phyloP scores from a whole-genome alignment of 306 rosid species.

The Senna siamea region DNA sequence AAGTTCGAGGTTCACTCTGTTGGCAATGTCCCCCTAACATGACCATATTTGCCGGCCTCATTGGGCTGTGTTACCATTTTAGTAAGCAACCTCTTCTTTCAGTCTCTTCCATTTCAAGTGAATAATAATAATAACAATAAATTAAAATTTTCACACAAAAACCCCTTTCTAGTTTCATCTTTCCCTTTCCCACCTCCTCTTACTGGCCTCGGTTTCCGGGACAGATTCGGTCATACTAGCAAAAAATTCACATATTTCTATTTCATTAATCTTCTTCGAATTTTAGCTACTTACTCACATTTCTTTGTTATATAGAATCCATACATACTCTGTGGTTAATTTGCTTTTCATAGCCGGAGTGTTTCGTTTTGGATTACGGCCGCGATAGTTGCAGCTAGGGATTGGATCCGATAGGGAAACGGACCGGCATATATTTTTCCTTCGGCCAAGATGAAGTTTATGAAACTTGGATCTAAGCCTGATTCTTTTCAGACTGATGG shows the following conservation, averaged over 20 bases:
- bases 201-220: constrained; percentile 57
- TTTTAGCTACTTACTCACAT: constrained; percentile 23
- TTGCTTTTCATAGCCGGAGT: constrained; percentile 19
- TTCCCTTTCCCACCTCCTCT: constrained; percentile 34
- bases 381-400: constrained; percentile 9
- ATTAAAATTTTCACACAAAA: not conserved
- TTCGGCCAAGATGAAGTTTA: constrained; percentile 77
- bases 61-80: constrained; percentile 64
- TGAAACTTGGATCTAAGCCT: constrained; percentile 94
- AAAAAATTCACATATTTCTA: constrained; percentile 37
- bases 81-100: constrained; percentile 71
- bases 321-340: not conserved
- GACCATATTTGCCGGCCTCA: constrained; percentile 53
- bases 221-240: constrained; percentile 70
- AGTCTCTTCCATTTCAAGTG: constrained; percentile 60
- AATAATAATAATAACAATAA: not conserved
- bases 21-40: constrained; percentile 70
- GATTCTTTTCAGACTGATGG: constrained; percentile 86
- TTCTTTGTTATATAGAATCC: not conserved
- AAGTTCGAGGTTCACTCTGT: constrained; percentile 48
- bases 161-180: too few relatives aligned
- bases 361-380: not conserved
- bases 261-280: constrained; percentile 33
- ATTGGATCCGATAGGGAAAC: constrained; percentile 25
- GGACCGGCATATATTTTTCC: constrained; percentile 9